phyloP scores from a whole-genome alignment of 441 rosid species.

The Populus hybrid region DNA sequence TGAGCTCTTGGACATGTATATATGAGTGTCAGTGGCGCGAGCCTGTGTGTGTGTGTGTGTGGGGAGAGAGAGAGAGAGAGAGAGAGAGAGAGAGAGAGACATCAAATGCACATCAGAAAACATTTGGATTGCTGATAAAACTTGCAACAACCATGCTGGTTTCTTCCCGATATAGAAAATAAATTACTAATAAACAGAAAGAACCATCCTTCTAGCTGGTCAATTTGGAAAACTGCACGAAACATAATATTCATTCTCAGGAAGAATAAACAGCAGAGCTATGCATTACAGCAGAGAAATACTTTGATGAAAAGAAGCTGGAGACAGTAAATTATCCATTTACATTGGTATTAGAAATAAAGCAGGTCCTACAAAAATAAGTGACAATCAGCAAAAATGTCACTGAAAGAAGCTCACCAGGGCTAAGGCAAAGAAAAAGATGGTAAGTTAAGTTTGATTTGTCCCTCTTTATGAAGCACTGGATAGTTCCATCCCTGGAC shows the following conservation, averaged over 20 bases:
- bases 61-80: too few species aligned
- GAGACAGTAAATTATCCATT: neutral
- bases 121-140: neutral
- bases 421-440: constrained; percentile 90
- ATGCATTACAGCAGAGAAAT: neutral
- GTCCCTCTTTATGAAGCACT: too few species aligned
- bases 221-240: neutral
- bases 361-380: neutral
- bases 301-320: too few species aligned
- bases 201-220: neutral
- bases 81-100: too few species aligned
- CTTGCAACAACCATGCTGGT: neutral
- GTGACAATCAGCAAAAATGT: too few species aligned
- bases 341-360: neutral
- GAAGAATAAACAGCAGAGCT: neutral
- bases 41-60: too few species aligned
- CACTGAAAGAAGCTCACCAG: constrained; percentile 47
- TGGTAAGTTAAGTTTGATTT: too few species aligned
- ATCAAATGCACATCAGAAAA: neutral
- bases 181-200: neutral
- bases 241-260: neutral
- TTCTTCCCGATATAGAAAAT: neutral
- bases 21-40: too few species aligned
- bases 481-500: too few species aligned
- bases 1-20: too few species aligned